These are phyloP conservation scores for Malassezia sp. DNA, from an alignment of 1,284 basidiomycete species.

Conservation along the genomic window DNA sequence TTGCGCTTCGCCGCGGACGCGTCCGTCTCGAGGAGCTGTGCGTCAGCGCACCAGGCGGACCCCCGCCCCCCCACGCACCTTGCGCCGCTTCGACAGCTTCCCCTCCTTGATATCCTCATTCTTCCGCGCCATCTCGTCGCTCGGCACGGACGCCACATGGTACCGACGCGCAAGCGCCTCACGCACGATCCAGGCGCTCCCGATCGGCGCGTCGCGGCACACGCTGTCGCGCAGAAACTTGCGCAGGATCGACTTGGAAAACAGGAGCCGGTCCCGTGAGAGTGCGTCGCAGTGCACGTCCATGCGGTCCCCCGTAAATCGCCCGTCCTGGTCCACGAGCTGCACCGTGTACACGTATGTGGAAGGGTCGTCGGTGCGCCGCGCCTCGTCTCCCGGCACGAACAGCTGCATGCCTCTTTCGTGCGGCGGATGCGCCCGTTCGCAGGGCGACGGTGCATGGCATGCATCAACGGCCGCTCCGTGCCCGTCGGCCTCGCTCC, in stretches of 20 bases:
- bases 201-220: constrained; percentile 74
- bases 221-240: constrained; percentile 91
- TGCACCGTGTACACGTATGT: constrained; percentile 80
- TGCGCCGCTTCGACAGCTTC: constrained; percentile 52
- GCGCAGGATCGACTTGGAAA: constrained; percentile 89
- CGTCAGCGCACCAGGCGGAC: constrained; percentile 55
- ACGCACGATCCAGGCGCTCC: constrained; percentile 89
- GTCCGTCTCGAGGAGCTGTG: constrained; percentile 67
- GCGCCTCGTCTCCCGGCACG: constrained; percentile 61
- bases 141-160: constrained; percentile 68
- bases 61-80: constrained; percentile 9
- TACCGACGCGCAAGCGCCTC: constrained; percentile 67
- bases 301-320: constrained; percentile 57
- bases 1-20: constrained; percentile 62
- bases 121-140: constrained; percentile 65
- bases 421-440: constrained; percentile 49
- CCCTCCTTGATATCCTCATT: constrained; percentile 70
- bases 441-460: not conserved
- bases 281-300: constrained; percentile 62
- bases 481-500: too few relatives aligned
- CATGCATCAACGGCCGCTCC: too few relatives aligned
- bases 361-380: constrained; percentile 62
- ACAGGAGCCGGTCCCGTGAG: constrained; percentile 83
- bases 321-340: constrained; percentile 52
- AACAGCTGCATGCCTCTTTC: constrained; percentile 67